Evolutionary conservation across 192 early-diverging fungal genomes (phyloP).

Genomic region (Coemansia biformis): DNA sequence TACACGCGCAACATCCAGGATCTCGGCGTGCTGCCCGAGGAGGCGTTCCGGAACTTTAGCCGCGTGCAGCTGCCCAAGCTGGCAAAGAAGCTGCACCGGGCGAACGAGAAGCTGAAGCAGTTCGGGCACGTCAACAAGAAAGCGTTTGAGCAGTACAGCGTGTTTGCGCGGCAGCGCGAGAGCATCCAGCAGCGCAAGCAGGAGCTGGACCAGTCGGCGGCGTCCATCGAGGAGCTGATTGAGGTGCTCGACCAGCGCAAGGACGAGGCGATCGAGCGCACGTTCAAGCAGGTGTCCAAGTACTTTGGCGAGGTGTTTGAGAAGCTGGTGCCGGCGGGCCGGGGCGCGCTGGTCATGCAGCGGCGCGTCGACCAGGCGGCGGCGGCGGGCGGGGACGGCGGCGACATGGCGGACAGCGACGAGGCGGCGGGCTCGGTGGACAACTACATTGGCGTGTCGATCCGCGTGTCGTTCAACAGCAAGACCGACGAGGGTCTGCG

Average conservation of each 20-base stretch:
- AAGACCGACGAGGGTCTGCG: conserved; percentile 78
- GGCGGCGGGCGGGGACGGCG: conserved; percentile 40
- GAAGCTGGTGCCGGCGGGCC: conserved; percentile 83
- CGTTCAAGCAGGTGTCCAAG: conserved; percentile 86
- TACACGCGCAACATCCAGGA: conserved; percentile 83
- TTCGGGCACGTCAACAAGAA: conserved; percentile 97
- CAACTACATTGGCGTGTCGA: conserved; percentile 85
- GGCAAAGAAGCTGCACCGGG: conserved; percentile 63
- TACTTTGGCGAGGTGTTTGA: conserved; percentile 86
- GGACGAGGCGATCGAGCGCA: conserved; percentile 95
- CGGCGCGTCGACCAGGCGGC: conserved; percentile 48
- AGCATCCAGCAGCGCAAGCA: conserved; percentile 73
- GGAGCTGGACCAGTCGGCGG: conserved; percentile 77
- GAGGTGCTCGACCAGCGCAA: conserved; percentile 89
- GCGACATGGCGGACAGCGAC: conserved; percentile 40
- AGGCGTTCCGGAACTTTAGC: conserved; percentile 67
- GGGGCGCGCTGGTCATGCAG: conserved; percentile 82
- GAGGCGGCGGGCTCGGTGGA: conserved; percentile 54
- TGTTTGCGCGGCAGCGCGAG: conserved; percentile 88
- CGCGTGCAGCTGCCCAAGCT: conserved; percentile 52
- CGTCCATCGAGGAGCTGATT: conserved; percentile 84
- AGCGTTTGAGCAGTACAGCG: conserved; percentile 95
- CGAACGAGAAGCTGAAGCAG: conserved; percentile 82
- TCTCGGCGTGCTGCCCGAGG: conserved; percentile 90
- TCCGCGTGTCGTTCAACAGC: conserved; percentile 92